These are phyloP conservation scores for Dothistroma septosporum DNA, from an alignment of 2,329 filamentous ascomycete species.

Conservation along the genomic window DNA sequence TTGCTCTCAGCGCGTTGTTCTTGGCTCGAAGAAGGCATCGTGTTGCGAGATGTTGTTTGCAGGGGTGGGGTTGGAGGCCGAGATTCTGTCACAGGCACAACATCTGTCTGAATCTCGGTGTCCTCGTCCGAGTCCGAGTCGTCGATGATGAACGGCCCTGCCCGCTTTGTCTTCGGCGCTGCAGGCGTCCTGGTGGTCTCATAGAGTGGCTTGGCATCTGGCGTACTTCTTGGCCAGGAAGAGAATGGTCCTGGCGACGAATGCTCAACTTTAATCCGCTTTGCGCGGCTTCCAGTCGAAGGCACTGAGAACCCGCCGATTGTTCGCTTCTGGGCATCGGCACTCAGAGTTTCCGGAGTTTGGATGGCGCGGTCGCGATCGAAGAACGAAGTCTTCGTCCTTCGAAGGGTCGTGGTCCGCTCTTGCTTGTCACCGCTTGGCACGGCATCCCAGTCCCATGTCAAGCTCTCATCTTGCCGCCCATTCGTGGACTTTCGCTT, in stretches of 20 bases:
- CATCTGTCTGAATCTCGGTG: background rate
- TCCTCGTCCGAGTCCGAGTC: background rate
- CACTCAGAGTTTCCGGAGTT: background rate
- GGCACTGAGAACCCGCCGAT: background rate
- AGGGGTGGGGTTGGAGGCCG: background rate
- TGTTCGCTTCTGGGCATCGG: background rate
- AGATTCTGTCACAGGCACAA: background rate
- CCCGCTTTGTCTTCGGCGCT: background rate
- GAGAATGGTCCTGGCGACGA: background rate
- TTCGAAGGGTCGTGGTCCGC: background rate
- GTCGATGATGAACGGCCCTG: background rate
- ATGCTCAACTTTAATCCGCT: background rate
- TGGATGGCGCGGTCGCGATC: background rate
- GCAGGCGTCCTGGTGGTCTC: background rate
- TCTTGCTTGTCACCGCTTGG: background rate
- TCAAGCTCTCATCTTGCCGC: background rate
- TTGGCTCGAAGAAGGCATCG: background rate
- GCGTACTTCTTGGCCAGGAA: background rate
- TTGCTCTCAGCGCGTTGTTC: background rate
- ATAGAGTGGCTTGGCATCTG: background rate
- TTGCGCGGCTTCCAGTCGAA: background rate
- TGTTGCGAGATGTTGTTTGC: background rate
- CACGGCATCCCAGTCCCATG: background rate
- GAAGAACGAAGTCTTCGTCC: background rate
- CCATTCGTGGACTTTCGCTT: background rate